A percentile compares a stretch with the other conserved stretches of the same genome.
Conservation (phyloP, 108 stramenopile genomes). For the Cyclotella choctawhatcheeana region DNA sequence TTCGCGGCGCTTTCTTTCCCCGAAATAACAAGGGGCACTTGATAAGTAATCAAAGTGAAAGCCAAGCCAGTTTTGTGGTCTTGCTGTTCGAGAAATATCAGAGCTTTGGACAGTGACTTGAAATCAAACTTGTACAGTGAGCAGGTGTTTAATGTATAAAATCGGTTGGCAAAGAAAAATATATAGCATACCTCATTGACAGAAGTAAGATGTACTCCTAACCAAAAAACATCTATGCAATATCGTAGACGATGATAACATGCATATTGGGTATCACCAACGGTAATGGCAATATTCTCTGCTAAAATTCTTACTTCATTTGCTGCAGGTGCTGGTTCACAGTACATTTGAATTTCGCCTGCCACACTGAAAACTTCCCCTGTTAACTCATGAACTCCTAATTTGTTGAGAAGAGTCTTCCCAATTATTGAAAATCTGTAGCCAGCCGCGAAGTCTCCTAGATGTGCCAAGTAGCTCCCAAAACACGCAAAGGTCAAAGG, state of each 20-base stretch:
- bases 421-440: slow-evolving; percentile 11
- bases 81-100: not conserved
- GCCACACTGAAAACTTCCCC: slow-evolving; percentile 1
- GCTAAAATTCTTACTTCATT: slow-evolving; percentile 4
- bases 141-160: no score
- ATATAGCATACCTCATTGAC: not conserved
- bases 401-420: slow-evolving; percentile 3
- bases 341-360: slow-evolving; percentile 1
- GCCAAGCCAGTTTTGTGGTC: not conserved
- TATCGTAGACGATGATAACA: not conserved
- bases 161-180: not conserved
- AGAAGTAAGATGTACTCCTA: slow-evolving; percentile 1
- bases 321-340: slow-evolving; percentile 11
- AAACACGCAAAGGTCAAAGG: slow-evolving; percentile 18
- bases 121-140: no score
- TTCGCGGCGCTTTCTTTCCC: no score
- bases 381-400: slow-evolving; percentile 3
- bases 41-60: no score
- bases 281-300: slow-evolving; percentile 13
- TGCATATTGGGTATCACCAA: slow-evolving; percentile 21
- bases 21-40: no score
- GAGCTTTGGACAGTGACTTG: not conserved
- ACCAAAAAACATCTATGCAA: slow-evolving; percentile 3
- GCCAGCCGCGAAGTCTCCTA: not conserved
- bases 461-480: not conserved